These are phyloP conservation scores for Fusarium illudens DNA, from an alignment of 2,329 filamentous ascomycete genomes.

Conservation along the genomic window DNA sequence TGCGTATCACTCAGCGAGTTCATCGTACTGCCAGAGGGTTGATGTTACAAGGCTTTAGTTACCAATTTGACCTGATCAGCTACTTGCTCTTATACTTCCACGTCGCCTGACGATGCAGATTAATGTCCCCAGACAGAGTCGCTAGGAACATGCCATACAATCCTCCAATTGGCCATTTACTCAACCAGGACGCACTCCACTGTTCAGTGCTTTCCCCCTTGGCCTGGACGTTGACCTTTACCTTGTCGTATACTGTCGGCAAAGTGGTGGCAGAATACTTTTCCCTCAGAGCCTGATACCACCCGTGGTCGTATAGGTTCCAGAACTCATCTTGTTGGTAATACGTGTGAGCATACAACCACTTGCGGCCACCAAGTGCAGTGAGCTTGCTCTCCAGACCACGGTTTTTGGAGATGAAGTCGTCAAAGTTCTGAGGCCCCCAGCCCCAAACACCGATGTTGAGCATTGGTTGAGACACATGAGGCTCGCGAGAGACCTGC, in stretches of 20 bases:
- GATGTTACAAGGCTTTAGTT: background rate
- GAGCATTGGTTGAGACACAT: slow-evolving; percentile 52
- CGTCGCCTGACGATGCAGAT: slow-evolving; percentile 11
- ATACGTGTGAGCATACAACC: slow-evolving; percentile 83
- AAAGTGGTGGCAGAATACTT: slow-evolving; percentile 67
- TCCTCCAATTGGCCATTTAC: slow-evolving; percentile 32
- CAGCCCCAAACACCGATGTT: slow-evolving; percentile 78
- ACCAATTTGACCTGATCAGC: background rate
- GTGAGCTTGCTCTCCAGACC: slow-evolving; percentile 70
- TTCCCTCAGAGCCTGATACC: slow-evolving; percentile 66
- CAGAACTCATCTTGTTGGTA: slow-evolving; percentile 74
- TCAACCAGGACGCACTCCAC: background rate
- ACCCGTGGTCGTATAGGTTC: slow-evolving; percentile 63
- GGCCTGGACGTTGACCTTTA: slow-evolving; percentile 55
- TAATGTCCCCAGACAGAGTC: slow-evolving; percentile 28
- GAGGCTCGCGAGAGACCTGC: rapidly evolving
- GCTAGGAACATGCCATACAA: slow-evolving; percentile 37
- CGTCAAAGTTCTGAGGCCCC: slow-evolving; percentile 59
- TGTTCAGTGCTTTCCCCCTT: background rate
- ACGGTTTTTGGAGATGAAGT: slow-evolving; percentile 71
- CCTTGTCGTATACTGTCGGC: slow-evolving; percentile 73
- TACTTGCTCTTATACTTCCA: slow-evolving; percentile 15
- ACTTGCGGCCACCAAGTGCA: slow-evolving; percentile 77
- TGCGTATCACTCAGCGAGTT: background rate
- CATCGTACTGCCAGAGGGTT: too few species aligned